Percentiles rank a stretch among this genome's conserved stretches.
phyloP scores from a whole-genome alignment of 2,329 filamentous ascomycete genomes.

The Alternaria postmessia region DNA sequence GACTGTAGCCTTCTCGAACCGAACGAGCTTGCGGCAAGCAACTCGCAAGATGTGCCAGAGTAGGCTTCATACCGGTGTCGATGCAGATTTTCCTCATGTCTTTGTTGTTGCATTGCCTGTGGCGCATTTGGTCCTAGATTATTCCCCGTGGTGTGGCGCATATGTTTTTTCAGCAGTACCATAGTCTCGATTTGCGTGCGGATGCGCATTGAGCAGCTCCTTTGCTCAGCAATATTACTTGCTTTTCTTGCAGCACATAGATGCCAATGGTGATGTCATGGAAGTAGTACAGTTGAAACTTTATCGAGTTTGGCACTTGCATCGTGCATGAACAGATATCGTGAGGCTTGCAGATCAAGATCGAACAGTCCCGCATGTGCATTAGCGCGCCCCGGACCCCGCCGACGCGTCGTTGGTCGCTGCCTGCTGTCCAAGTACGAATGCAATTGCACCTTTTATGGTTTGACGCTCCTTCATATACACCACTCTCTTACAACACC shows the following conservation, averaged over 20 bases:
- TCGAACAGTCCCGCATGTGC: constrained; percentile 13
- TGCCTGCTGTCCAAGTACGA: constrained; percentile 12
- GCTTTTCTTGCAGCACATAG: background rate
- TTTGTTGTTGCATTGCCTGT: constrained; percentile 38
- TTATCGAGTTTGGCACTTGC: constrained; percentile 4
- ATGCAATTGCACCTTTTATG: background rate
- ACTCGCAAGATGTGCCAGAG: constrained; percentile 41
- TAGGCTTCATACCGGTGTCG: constrained; percentile 21
- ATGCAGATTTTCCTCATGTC: constrained; percentile 7
- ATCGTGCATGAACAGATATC: constrained; percentile 18
- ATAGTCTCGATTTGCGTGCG: background rate
- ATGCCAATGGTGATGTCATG: constrained; percentile 15
- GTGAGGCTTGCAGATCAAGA: constrained; percentile 18
- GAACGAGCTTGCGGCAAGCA: constrained; percentile 43
- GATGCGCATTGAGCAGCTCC: constrained; percentile 4
- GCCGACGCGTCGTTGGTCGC: constrained; percentile 22
- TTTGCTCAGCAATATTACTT: constrained; percentile 5
- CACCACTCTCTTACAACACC: background rate
- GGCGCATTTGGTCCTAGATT: constrained; percentile 33
- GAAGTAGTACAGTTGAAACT: background rate
- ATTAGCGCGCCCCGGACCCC: constrained; percentile 34
- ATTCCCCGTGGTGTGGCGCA: constrained; percentile 34
- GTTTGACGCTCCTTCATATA: background rate
- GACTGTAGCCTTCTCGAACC: constrained; percentile 44
- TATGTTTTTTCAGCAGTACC: constrained; percentile 8